A percentile compares a stretch with the other conserved stretches of the same genome.
phyloP scores from a whole-genome alignment of 257 asterid species.

The Capsicum chinense region DNA sequence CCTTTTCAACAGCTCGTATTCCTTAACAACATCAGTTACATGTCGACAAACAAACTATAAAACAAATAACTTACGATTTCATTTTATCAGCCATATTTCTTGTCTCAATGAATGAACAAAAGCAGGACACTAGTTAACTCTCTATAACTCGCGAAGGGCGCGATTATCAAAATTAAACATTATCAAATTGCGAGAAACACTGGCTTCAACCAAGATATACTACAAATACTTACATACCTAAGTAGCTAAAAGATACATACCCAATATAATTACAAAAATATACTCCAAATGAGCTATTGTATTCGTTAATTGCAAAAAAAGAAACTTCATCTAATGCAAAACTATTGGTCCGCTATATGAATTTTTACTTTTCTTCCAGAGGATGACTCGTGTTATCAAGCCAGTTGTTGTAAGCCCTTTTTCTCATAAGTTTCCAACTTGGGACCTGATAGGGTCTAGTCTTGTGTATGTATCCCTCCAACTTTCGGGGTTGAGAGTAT shows the following conservation, averaged over 20 bases:
- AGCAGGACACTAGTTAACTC: neutral
- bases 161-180: neutral
- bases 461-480: too few species aligned
- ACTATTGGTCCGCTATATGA: neutral
- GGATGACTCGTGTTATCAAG: too few species aligned
- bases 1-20: slow-evolving; percentile 28
- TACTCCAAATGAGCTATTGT: neutral
- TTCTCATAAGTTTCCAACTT: too few species aligned
- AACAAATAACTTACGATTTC: neutral
- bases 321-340: neutral
- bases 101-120: neutral
- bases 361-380: neutral
- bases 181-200: neutral
- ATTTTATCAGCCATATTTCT: neutral
- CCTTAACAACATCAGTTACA: slow-evolving; percentile 30
- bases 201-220: neutral
- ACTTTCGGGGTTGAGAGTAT: too few species aligned
- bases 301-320: neutral
- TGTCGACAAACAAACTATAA: neutral
- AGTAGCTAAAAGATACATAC: neutral
- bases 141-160: neutral
- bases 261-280: neutral
- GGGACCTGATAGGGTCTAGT: too few species aligned
- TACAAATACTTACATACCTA: neutral
- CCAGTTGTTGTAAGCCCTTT: too few species aligned